Evolutionary conservation across 805 yeast genomes (phyloP), one percentile per base, ranked within the genome.

Genomic region (Cyberlindnera xylosilytica): DNA sequence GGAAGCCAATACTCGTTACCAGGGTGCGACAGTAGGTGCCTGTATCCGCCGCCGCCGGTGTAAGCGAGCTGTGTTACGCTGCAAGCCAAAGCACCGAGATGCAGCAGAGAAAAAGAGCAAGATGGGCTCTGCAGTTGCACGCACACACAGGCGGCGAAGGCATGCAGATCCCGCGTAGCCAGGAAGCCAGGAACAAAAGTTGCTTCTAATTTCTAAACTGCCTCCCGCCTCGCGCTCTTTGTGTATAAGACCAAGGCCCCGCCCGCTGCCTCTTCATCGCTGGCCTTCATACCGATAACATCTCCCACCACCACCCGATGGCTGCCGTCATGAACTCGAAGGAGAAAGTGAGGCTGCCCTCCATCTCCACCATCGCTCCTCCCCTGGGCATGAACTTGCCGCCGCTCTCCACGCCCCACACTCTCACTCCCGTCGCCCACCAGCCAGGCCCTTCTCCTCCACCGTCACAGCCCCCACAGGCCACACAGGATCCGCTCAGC

Each of bases 261-360:
- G n/a, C n/a, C n/a, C n/a, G n/a, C n/a, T n/a, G n/a, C n/a, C n/a
- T n/a, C n/a, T n/a, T n/a, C n/a, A n/a, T n/a, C n/a, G n/a, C n/a
- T n/a, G n/a, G n/a, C n/a, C n/a, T n/a, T n/a, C n/a, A n/a, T n/a
- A n/a, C n/a, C n/a, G n/a, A n/a, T n/a, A n/a, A 17, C 31, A n/a
- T 15, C 22, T 6, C 11, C 31, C 9, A 22, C 20, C 22, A 11
- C 23, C 30, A 18, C 28, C n/a, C 16, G n/a, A 44, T 42, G 46
- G 36, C 46, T 7, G 42, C 42, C 12, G 42, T 43, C 18, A 44
- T 40, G 44, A 13, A 20, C 30, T 30, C 23, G 39, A 4, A 29
- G 18, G 44, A 40, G 36, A 44, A 34, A 29, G 41, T 44, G 28
- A 40, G 39, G 20, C 47, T 44, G 12, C 47, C 47, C 39, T 40